phyloP scores from a whole-genome alignment of 106 monocot genomes.

The Ottelia alismoides region DNA sequence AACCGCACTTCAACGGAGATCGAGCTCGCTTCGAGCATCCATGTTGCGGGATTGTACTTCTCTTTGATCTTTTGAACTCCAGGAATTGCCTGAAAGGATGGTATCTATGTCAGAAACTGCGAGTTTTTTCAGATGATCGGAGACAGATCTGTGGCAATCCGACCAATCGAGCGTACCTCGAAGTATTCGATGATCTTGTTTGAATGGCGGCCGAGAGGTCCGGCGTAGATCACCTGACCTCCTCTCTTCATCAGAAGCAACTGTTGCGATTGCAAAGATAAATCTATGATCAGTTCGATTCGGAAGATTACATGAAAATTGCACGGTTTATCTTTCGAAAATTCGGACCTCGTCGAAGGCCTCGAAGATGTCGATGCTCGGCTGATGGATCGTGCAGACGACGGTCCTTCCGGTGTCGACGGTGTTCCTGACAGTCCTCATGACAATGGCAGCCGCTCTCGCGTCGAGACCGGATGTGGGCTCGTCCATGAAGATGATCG shows the following conservation, averaged over 20 bases:
- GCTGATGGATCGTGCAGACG: conserved; percentile 8
- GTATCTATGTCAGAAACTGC: background rate
- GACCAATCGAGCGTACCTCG: conserved; percentile 24
- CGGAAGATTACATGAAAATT: conserved; percentile 18
- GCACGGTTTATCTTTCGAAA: conserved; percentile 3
- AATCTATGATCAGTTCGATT: background rate
- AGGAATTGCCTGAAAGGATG: conserved; percentile 12
- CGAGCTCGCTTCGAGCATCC: conserved; percentile 50
- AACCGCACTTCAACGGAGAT: conserved; percentile 13
- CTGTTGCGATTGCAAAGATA: conserved; percentile 10
- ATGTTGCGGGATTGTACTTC: conserved; percentile 38
- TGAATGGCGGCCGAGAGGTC: conserved; percentile 47
- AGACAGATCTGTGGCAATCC: background rate
- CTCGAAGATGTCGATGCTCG: conserved; percentile 4
- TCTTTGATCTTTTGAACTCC: conserved; percentile 34
- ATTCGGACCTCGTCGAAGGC: background rate
- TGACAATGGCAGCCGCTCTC: conserved; percentile 4
- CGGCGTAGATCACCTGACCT: conserved; percentile 57
- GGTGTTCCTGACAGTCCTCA: conserved; percentile 3
- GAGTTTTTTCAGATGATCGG: background rate
- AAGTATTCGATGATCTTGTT: conserved; percentile 61
- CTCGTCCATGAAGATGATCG: conserved; percentile 42
- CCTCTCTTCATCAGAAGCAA: conserved; percentile 69
- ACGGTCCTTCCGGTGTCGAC: conserved; percentile 2
- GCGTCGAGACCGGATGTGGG: conserved; percentile 42